Base-by-base conservation (phyloP, 2,329 filamentous ascomycete genomes). In the Fusarium bulbicola region DNA sequence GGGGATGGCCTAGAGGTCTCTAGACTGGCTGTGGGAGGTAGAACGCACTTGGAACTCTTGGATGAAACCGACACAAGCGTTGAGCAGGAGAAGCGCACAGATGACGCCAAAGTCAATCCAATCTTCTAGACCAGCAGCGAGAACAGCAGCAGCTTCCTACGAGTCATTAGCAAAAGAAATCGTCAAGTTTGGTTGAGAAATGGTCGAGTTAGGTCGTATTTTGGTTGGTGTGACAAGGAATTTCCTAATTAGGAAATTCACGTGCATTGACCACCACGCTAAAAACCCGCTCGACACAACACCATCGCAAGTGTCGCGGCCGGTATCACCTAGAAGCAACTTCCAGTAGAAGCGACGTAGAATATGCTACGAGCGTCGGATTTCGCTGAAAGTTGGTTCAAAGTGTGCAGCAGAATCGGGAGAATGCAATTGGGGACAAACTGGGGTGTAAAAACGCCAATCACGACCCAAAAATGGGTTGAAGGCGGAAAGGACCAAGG, bases 101-200 rank as follows among this genome's bases (percentile, higher is more conserved):
- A 97, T 97, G 80, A 97, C 94, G 87, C 93, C 94, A 79, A 97
- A 95, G 86, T 97, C 94, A 74, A 97, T 92, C 94, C 94, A 97
- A 79, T 96, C 93, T 83, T 93, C 84, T 46, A 97, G 90, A 90
- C 93, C 93, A 70, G 92, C 93, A 80, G 94, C 94, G 66, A 97
- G 88, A 79, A 95, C 86, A 76, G 92, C 92, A 70, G 93, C 93
- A 83, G 90, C 88, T 63, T 73, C 70, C 90, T 91, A 71, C 50
- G 54, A 15, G 7, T n/a, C 6, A 20, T 64, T 39, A 40, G 24
- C n/a, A 14, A 14, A 21, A 6, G 16, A 28, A n/a, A 21, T 10
- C 13, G 3, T 20, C 2, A 30, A 43, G 3, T 21, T 46, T 20
- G 36, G 12, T 11, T 7, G 4, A 52, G 45, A 26, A 49, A 40